phyloP scores from a whole-genome alignment of 192 early-diverging fungal species.

The Jimgerdemannia lactiflua region DNA sequence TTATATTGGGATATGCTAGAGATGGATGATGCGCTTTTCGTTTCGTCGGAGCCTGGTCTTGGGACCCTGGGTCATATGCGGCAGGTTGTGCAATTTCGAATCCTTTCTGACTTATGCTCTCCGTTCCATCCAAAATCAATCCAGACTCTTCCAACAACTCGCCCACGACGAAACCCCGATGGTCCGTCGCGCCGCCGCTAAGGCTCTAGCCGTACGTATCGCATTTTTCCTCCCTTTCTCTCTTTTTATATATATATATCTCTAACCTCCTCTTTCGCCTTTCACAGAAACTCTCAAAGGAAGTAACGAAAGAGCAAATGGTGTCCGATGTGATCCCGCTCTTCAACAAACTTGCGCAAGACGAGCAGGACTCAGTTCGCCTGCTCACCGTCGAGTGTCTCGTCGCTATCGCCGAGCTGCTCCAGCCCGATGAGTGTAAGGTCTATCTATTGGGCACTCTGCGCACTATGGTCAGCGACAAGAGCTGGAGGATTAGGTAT shows the following conservation, averaged over 20 bases:
- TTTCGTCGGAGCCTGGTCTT: too few species aligned
- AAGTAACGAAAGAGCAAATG: conserved; percentile 75
- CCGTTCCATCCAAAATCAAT: conserved; percentile 2
- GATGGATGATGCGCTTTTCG: too few species aligned
- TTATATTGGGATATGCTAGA: too few species aligned
- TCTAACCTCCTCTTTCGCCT: conserved; percentile 4
- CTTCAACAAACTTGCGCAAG: conserved; percentile 82
- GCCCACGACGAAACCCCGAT: conserved; percentile 96
- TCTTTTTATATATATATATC: neutral
- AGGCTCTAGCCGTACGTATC: conserved; percentile 66
- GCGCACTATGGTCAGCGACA: conserved; percentile 80
- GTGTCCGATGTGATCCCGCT: conserved; percentile 81
- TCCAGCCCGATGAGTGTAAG: conserved; percentile 77
- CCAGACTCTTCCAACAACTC: conserved; percentile 74
- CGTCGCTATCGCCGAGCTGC: conserved; percentile 80
- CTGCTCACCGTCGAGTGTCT: conserved; percentile 91
- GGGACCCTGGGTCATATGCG: too few species aligned
- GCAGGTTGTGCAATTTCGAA: too few species aligned
- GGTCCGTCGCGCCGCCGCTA: conserved; percentile 94
- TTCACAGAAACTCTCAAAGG: conserved; percentile 64
- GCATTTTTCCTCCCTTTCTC: conserved; percentile 6
- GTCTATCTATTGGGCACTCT: conserved; percentile 72
- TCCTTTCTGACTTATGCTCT: neutral
- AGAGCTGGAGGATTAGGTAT: conserved; percentile 98
- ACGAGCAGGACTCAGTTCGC: conserved; percentile 96